Base-by-base conservation (phyloP, 441 rosid species). In the Sinapis alba region DNA sequence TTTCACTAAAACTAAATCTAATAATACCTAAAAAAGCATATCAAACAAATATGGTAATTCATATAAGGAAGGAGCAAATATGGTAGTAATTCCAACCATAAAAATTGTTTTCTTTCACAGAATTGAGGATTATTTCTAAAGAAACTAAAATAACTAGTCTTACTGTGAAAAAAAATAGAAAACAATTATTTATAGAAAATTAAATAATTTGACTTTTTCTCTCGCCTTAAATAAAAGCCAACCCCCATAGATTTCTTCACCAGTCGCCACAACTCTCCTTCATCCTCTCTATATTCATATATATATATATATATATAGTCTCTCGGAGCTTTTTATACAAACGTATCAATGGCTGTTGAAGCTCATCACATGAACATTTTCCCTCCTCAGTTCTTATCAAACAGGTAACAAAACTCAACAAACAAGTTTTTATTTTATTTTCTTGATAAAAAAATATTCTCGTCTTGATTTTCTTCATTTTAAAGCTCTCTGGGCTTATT, bases 141-240 rank as follows among this genome's bases (percentile, higher is more conserved):
- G 51, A 3, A 73, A 8, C 1, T 3, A 24, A 65, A 53, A 20
- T 53, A 53, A 19, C 26, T 45, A 59, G 24, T 51, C 28, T 12
- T 12, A 28, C 51, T 28, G 13, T 2, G n/a, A n/a, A 53, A 18
- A 51, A 75, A 74, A 54, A 47, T 57, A 57, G 8, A 8, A 24
- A 65, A 63, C 23, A 51, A 26, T 50, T 51, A 61, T 62, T 61
- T 78, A 72, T 72, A 78, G 77, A 38, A 67, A 61, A 71, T 12
- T 11, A 57, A 65, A 51, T 24, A 45, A 12, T 41, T 67, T 67
- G 73, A 67, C 76, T 78, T 72, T 72, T 78, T 71, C 73, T 67
- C 53, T 78, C 78, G 21, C 74, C 69, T 72, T 78, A 78, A 78
- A 72, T 78, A 67, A 78, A 73, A 68, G 61, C 71, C 77, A 59